phyloP scores from a whole-genome alignment of 2,329 filamentous ascomycete species.

The Colletotrichum sp. region DNA sequence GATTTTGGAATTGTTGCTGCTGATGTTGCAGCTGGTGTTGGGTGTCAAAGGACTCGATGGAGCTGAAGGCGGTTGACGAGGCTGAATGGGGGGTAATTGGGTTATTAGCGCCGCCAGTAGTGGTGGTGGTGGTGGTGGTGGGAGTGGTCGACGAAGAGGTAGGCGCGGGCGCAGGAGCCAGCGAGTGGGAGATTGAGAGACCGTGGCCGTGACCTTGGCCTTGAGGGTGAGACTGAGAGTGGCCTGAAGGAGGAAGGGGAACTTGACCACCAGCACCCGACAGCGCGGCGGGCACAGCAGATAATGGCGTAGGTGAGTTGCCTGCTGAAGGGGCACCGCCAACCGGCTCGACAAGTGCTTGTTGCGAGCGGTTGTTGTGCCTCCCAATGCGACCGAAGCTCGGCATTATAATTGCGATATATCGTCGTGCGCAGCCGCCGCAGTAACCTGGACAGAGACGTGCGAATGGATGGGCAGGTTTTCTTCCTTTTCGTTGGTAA shows the following conservation, averaged over 20 bases:
- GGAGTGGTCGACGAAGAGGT: conserved; percentile 5
- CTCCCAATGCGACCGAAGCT: conserved; percentile 59
- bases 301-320: background rate
- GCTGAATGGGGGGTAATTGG: conserved; percentile 45
- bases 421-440: conserved; percentile 10
- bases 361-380: conserved; percentile 63
- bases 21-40: conserved; percentile 30
- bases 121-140: conserved; percentile 27
- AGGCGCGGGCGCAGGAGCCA: conserved; percentile 22
- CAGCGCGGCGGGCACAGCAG: conserved; percentile 10
- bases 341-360: conserved; percentile 54
- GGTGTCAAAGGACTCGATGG: conserved; percentile 50
- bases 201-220: background rate
- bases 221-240: background rate
- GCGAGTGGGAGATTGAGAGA: background rate
- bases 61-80: conserved; percentile 51
- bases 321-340: conserved; percentile 29
- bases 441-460: background rate
- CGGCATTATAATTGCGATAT: conserved; percentile 46
- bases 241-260: conserved; percentile 6
- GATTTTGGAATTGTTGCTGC: conserved; percentile 28
- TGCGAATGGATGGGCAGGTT: background rate
- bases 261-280: background rate
- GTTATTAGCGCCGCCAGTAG: conserved; percentile 28
- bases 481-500: background rate